Base-by-base conservation (phyloP, 495 filamentous ascomycete species). In the Oleoguttula mirabilis region DNA sequence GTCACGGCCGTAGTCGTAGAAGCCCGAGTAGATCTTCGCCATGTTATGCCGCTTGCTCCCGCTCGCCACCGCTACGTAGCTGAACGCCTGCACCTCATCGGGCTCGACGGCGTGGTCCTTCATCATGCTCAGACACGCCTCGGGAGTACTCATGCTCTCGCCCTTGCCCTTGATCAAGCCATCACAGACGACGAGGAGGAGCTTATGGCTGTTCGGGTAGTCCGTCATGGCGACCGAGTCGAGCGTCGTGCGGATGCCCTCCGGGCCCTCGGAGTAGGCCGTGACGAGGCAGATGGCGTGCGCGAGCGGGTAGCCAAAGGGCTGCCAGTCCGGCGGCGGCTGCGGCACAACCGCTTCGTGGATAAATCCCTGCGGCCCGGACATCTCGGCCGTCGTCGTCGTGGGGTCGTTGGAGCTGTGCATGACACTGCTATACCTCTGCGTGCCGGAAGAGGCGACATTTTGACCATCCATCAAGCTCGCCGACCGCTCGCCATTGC, bases 21-120 rank as follows among this genome's bases (percentile, higher is more conserved):
- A 96, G 32, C 90, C 90, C 35, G 88, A 79, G 59, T 96, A 95
- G 36, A 99, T 76, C 69, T 96, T 94, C 50, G 92, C 86, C 92
- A 95, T 96, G 62, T 96, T 96, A 72, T 96, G 92, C 41, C 92
- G 75, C 69, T 96, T 99, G 23, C 88, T 85, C 20, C 90, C 92
- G 51, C 82, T 87, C 12, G 92, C 86, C 3, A 99, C 92, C 2
- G 92, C 92, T 14, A 99, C 90, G 54, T 96, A 99, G 2, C 87
- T 94, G 65, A 85, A 96, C 0, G 84, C 71, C 43, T 80, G 70
- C 2, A 95, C 88, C 30, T 94, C 81, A 7, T 84, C 72, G 3
- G 78, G 80, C 12, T 73, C 70, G 21, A 88, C 67, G 1, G 82
- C 75, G 52, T 85, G 80, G 54, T 99, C 92, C 44, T 80, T 87